Conservation (phyloP, 495 filamentous ascomycete species). For the Hamigera avellanea region DNA sequence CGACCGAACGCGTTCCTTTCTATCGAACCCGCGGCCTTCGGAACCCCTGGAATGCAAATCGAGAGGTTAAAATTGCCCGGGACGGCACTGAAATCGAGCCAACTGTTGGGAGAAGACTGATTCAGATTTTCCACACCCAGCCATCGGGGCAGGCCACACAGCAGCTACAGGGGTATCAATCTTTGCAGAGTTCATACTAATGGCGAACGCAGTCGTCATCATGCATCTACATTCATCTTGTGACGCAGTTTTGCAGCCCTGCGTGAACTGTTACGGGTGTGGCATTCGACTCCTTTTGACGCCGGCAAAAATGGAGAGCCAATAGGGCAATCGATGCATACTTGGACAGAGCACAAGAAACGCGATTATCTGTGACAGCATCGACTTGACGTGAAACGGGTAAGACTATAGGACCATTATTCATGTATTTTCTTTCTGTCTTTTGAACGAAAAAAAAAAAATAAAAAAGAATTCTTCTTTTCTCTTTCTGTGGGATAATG, state of each 20-base stretch:
- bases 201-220: no score
- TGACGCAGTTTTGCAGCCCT: no score
- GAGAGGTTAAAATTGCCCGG: slow-evolving; percentile 92
- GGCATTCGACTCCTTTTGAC: no score
- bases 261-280: no score
- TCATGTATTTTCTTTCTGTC: background rate
- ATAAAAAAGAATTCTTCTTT: no score
- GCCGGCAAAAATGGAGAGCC: no score
- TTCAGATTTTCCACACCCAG: slow-evolving; percentile 59
- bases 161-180: background rate
- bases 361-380: no score
- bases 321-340: no score
- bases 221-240: no score
- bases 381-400: slow-evolving; percentile 12
- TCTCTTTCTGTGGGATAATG: no score
- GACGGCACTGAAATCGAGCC: slow-evolving; percentile 94
- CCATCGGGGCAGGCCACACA: background rate
- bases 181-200: background rate
- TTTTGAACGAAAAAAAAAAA: background rate
- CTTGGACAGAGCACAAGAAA: no score
- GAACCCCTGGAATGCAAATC: slow-evolving; percentile 94
- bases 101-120: slow-evolving; percentile 60
- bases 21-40: slow-evolving; percentile 79
- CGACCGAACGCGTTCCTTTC: slow-evolving; percentile 77
- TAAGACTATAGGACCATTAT: slow-evolving; percentile 16